Conservation (phyloP, 1,284 basidiomycete genomes). For the Xerocomus amazonicus region DNA sequence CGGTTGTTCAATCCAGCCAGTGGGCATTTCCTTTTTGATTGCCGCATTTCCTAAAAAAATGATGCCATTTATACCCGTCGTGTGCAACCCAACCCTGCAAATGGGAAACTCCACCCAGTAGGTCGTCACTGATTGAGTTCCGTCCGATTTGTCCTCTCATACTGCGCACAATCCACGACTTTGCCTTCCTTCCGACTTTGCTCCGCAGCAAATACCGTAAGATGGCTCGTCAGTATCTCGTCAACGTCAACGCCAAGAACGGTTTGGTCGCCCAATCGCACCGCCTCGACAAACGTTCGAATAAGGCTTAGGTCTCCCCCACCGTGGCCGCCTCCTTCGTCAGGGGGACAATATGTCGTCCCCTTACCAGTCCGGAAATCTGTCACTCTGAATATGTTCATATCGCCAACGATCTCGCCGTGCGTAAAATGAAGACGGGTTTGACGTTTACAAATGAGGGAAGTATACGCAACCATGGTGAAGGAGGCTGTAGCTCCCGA, state of each 20-base stretch:
- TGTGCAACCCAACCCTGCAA: background rate
- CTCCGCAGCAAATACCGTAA: slow-evolving; percentile 85
- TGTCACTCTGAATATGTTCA: slow-evolving; percentile 70
- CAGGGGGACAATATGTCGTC: slow-evolving; percentile 47
- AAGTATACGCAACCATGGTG: slow-evolving; percentile 78
- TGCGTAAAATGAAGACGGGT: slow-evolving; percentile 77
- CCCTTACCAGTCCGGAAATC: slow-evolving; percentile 63
- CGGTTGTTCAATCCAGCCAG: slow-evolving; percentile 55
- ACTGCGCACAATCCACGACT: slow-evolving; percentile 63
- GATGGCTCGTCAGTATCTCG: slow-evolving; percentile 72
- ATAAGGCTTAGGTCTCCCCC: slow-evolving; percentile 79
- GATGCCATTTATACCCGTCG: background rate
- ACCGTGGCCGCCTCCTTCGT: slow-evolving; percentile 70
- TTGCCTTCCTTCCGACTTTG: slow-evolving; percentile 62
- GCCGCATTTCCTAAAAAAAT: background rate
- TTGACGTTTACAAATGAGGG: slow-evolving; percentile 69
- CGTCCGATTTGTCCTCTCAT: slow-evolving; percentile 48
- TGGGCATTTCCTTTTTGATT: slow-evolving; percentile 32
- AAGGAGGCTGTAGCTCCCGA: slow-evolving; percentile 74
- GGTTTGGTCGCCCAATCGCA: slow-evolving; percentile 57
- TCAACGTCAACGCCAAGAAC: slow-evolving; percentile 62
- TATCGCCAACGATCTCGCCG: slow-evolving; percentile 82
- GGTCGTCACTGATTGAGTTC: slow-evolving; percentile 19
- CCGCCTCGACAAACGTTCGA: slow-evolving; percentile 68
- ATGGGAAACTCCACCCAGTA: background rate